These are phyloP conservation scores for Saccharomyces hybrid DNA, from an alignment of 1,139 yeast species.

Conservation along the genomic window DNA sequence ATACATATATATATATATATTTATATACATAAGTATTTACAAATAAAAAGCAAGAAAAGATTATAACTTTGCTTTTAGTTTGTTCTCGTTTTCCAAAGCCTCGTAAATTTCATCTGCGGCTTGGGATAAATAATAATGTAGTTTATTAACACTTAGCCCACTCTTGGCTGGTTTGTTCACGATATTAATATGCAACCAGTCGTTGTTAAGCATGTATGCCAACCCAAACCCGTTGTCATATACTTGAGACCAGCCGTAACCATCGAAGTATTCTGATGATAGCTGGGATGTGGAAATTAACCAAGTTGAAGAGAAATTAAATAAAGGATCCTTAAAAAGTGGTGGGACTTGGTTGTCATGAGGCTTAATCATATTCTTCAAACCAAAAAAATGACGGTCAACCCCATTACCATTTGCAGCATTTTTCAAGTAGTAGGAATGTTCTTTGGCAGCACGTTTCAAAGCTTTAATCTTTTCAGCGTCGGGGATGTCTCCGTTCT, in stretches of 20 bases:
- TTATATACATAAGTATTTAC: neutral
- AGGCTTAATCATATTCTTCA: slow-evolving; percentile 59
- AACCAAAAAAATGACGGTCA: slow-evolving; percentile 89
- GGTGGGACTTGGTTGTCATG: slow-evolving; percentile 51
- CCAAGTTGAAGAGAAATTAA: slow-evolving; percentile 74
- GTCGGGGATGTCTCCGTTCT: slow-evolving; percentile 45
- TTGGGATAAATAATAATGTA: slow-evolving; percentile 64
- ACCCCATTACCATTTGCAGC: slow-evolving; percentile 87
- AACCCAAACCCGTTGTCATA: slow-evolving; percentile 89
- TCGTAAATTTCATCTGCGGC: slow-evolving; percentile 79
- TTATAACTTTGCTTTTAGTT: slow-evolving; percentile 21
- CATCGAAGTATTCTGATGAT: slow-evolving; percentile 80
- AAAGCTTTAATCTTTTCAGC: slow-evolving; percentile 62
- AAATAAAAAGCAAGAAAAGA: neutral
- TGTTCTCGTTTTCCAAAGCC: slow-evolving; percentile 36
- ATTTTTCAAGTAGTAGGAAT: slow-evolving; percentile 61
- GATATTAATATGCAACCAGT: slow-evolving; percentile 80
- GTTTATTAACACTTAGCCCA: slow-evolving; percentile 58
- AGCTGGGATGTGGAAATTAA: slow-evolving; percentile 82
- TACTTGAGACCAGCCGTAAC: slow-evolving; percentile 96
- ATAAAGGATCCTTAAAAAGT: slow-evolving; percentile 70
- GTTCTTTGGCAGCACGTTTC: slow-evolving; percentile 67
- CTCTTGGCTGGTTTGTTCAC: slow-evolving; percentile 61
- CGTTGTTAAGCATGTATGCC: slow-evolving; percentile 85
- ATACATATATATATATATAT: neutral